A percentile compares a stretch with the other conserved stretches of the same genome.
Conservation (phyloP, 1,284 basidiomycete genomes). For the Inonotus obliquus region DNA sequence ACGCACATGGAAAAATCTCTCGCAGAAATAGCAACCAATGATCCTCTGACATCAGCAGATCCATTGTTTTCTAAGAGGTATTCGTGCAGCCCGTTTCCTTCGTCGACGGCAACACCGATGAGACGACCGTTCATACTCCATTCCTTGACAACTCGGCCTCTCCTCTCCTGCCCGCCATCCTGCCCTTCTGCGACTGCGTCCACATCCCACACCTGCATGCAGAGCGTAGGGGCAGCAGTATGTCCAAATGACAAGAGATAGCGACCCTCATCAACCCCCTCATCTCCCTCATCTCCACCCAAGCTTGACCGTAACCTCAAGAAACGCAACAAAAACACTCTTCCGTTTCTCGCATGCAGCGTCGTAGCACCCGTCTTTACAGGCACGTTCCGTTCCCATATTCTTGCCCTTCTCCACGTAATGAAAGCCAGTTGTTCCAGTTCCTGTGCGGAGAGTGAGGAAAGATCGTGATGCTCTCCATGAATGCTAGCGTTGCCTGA, state of each 20-base stretch:
- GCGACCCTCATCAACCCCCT: slow-evolving; percentile 4
- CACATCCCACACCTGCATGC: slow-evolving; percentile 17
- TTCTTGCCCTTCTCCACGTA: slow-evolving; percentile 47
- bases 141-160: background rate
- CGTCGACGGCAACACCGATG: slow-evolving; percentile 13
- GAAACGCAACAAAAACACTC: slow-evolving; percentile 42
- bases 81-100: background rate
- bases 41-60: background rate
- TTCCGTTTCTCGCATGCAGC: slow-evolving; percentile 22
- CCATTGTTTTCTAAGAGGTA: background rate
- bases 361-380: slow-evolving; percentile 12
- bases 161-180: background rate
- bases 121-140: slow-evolving; percentile 7
- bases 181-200: background rate
- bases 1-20: slow-evolving; percentile 1
- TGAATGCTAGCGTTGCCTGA: background rate
- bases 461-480: slow-evolving; percentile 21
- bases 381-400: slow-evolving; percentile 38
- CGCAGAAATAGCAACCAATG: slow-evolving; percentile 11
- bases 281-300: slow-evolving; percentile 21
- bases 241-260: slow-evolving; percentile 14
- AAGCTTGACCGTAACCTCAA: slow-evolving; percentile 21
- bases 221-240: background rate
- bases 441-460: slow-evolving; percentile 33
- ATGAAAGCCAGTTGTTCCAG: slow-evolving; percentile 39